Conservation (phyloP, 257 asterid genomes). For the Penstemon newberryi region DNA sequence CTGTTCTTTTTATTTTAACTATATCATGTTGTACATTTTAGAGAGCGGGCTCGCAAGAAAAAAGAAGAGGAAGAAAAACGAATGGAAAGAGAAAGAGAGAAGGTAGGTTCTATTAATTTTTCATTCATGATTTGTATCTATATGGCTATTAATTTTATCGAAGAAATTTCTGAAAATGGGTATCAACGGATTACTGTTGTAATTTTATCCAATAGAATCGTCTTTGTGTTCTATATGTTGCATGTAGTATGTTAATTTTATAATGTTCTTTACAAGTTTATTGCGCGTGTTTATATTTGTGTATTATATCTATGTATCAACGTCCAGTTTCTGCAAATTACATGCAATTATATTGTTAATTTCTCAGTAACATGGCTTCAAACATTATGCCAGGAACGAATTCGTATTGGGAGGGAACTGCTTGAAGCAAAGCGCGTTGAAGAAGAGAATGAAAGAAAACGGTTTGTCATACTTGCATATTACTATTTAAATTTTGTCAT, state of each 20-base stretch:
- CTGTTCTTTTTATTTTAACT: slow-evolving; percentile 13
- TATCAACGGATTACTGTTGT: slow-evolving; percentile 17
- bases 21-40: slow-evolving; percentile 29
- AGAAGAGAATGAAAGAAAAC: slow-evolving; percentile 98
- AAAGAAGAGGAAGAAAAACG: slow-evolving; percentile 94
- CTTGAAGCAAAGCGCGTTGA: slow-evolving; percentile 97
- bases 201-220: not conserved
- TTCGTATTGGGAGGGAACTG: slow-evolving; percentile 79
- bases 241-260: not conserved
- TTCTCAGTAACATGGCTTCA: slow-evolving; percentile 26
- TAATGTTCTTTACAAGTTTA: not conserved
- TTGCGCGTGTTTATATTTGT: no score
- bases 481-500: slow-evolving; percentile 12
- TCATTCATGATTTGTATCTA: not conserved
- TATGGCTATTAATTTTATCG: not conserved
- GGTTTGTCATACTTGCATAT: slow-evolving; percentile 48
- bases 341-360: not conserved
- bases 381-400: slow-evolving; percentile 72
- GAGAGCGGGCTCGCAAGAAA: slow-evolving; percentile 94
- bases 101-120: slow-evolving; percentile 42
- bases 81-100: slow-evolving; percentile 85
- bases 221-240: not conserved
- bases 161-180: slow-evolving; percentile 14
- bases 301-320: no score
- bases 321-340: not conserved